Conservation (phyloP, 768 basidiomycete genomes). For the Tricholoma sp. region DNA sequence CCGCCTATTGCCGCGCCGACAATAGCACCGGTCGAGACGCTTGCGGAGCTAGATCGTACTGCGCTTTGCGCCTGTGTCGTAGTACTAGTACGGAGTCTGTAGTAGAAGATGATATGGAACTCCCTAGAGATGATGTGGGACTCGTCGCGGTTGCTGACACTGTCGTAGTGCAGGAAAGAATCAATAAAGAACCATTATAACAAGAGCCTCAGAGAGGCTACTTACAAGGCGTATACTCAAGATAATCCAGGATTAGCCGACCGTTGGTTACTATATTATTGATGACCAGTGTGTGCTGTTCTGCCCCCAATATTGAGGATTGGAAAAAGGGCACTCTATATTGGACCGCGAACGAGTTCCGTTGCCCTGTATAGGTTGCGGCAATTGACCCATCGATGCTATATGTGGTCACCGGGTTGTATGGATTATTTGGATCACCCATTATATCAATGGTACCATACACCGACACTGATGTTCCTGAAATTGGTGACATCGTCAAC, state of each 20-base stretch:
- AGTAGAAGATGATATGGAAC: neutral
- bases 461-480: conserved; percentile 18
- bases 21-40: neutral
- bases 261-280: conserved; percentile 10
- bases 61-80: neutral
- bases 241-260: conserved; percentile 19
- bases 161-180: neutral
- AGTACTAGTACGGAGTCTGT: neutral
- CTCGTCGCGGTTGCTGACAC: neutral
- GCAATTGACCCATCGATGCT: conserved; percentile 15
- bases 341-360: neutral
- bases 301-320: conserved; percentile 14
- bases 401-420: conserved; percentile 14
- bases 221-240: conserved; percentile 8
- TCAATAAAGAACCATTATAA: neutral
- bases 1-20: neutral
- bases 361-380: neutral
- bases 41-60: neutral
- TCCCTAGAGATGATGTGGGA: neutral
- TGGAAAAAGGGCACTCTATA: conserved; percentile 19
- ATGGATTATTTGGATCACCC: neutral
- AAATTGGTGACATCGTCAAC: neutral
- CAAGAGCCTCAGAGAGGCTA: neutral
- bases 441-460: conserved; percentile 16
- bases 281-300: conserved; percentile 18